These are phyloP conservation scores for Alectoria sarmentosa DNA, from an alignment of 495 filamentous ascomycete species.

Conservation along the genomic window DNA sequence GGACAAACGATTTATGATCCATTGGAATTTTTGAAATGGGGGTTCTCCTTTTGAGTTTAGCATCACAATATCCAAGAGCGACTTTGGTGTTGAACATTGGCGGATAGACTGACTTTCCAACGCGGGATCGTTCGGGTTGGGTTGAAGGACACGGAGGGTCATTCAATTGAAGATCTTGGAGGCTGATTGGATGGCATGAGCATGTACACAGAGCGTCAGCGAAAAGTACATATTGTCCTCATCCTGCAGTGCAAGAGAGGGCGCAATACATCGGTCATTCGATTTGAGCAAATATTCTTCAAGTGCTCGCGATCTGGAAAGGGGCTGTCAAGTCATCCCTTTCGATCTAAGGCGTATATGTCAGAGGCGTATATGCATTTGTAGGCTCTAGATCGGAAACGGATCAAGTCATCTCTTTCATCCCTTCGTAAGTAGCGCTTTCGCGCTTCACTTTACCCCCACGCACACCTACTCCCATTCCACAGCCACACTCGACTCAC, in stretches of 20 bases:
- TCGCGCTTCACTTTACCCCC: conserved; percentile 3
- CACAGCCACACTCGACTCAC: conserved; percentile 12
- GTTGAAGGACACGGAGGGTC: not conserved
- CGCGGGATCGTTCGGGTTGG: not conserved
- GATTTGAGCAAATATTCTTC: conserved; percentile 1
- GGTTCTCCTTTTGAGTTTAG: not conserved
- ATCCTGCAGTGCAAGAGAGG: conserved; percentile 3
- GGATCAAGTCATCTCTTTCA: not conserved
- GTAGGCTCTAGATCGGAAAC: not conserved
- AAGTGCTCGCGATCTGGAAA: not conserved
- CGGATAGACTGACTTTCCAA: conserved; percentile 1
- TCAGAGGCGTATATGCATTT: not conserved
- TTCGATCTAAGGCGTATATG: not conserved
- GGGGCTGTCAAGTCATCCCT: not conserved
- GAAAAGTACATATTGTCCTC: conserved; percentile 14
- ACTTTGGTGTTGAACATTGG: not conserved
- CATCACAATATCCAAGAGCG: not conserved
- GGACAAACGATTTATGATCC: not conserved
- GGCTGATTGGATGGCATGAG: conserved; percentile 6
- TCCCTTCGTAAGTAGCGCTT: not conserved
- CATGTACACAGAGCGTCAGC: not conserved
- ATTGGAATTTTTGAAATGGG: not conserved
- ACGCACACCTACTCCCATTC: not conserved
- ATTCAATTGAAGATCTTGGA: not conserved
- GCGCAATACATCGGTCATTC: not conserved